phyloP scores from a whole-genome alignment of 306 rosid species.

The Medicago ruthenica region DNA sequence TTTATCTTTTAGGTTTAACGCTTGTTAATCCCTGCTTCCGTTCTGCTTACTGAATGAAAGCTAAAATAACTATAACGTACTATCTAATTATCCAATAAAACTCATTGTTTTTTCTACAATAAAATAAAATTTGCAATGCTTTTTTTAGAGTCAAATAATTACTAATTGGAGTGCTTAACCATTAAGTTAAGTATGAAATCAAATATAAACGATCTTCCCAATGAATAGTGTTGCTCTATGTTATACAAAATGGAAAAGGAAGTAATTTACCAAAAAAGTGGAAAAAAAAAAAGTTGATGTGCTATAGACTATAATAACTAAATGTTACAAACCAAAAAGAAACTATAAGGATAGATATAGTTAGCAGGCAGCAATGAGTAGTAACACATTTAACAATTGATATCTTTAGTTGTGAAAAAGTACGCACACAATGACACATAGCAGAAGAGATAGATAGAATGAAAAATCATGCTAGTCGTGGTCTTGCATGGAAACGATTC shows the following conservation, averaged over 20 bases:
- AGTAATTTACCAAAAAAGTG: slow-evolving; percentile 1
- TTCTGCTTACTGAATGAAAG: no score
- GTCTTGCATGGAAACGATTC: slow-evolving; percentile 94
- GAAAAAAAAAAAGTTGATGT: slow-evolving; percentile 10
- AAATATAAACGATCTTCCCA: slow-evolving; percentile 16
- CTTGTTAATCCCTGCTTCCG: no score
- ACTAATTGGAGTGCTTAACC: slow-evolving; percentile 38
- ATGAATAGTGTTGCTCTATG: neutral
- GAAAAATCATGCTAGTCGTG: slow-evolving; percentile 32
- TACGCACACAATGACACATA: slow-evolving; percentile 45
- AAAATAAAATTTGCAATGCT: no score
- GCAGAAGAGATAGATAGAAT: slow-evolving; percentile 26
- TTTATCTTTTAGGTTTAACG: no score
- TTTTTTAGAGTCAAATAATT: no score
- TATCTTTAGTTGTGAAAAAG: slow-evolving; percentile 42
- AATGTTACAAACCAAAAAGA: neutral
- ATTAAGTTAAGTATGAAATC: slow-evolving; percentile 42
- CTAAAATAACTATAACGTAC: no score
- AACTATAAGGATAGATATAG: slow-evolving; percentile 14
- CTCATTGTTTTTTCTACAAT: no score
- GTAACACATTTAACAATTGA: slow-evolving; percentile 28
- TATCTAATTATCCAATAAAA: no score
- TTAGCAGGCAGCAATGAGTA: slow-evolving; percentile 34
- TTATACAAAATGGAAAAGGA: slow-evolving; percentile 20
- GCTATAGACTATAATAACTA: neutral